Percentiles rank a stretch among this genome's conserved stretches.
Evolutionary conservation across 2,329 filamentous ascomycete species (phyloP).

Genomic region (Paecilomyces niveus): DNA sequence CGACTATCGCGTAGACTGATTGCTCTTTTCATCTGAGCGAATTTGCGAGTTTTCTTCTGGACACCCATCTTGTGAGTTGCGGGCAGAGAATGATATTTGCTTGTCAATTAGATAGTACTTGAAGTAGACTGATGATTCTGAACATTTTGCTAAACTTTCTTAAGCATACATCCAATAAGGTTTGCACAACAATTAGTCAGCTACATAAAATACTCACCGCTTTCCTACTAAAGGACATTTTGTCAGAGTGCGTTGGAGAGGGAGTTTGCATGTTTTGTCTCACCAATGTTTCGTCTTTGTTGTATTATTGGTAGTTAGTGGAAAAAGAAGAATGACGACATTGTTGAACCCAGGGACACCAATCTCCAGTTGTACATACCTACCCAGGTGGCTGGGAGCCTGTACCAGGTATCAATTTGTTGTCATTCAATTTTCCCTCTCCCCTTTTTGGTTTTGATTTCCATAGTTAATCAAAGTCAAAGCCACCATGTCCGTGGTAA

Average conservation of each 20-base stretch:
- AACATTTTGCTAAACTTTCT: background rate
- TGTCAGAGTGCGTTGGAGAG: background rate
- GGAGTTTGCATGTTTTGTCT: background rate
- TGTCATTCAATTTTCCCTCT: background rate
- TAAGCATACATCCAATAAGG: background rate
- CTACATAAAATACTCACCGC: background rate
- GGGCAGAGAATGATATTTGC: background rate
- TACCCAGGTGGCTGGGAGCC: background rate
- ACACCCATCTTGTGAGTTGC: constrained; percentile 61
- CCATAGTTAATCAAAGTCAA: background rate
- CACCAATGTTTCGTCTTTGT: background rate
- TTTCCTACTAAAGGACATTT: background rate
- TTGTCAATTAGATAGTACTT: background rate
- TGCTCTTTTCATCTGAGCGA: constrained; percentile 73
- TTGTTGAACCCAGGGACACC: background rate
- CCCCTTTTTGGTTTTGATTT: background rate
- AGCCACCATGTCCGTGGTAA: background rate
- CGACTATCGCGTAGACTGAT: constrained; percentile 75
- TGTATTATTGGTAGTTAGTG: background rate
- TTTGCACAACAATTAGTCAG: background rate
- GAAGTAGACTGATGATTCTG: background rate
- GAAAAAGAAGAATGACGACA: background rate
- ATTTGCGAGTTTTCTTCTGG: constrained; percentile 86
- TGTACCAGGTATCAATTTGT: background rate
- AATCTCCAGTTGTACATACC: background rate